A percentile compares a stretch with the other conserved stretches of the same genome.
Conservation (phyloP, 306 rosid species). For the Senna siamea region DNA sequence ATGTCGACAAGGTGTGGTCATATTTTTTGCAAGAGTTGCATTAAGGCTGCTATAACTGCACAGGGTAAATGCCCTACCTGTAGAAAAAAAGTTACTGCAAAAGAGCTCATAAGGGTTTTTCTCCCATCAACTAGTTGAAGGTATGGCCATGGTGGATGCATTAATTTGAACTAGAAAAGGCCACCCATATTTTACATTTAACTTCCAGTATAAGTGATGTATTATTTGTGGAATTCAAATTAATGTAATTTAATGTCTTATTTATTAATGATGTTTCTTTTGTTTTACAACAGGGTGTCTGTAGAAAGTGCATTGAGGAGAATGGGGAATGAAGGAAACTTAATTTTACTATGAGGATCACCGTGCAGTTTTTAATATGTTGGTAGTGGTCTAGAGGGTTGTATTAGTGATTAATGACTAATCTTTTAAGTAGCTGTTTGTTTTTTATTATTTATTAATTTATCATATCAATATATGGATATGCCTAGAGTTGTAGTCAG, state of each 20-base stretch:
- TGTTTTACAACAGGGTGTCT: slow-evolving; percentile 38
- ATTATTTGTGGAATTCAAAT: slow-evolving; percentile 2
- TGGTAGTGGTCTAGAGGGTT: background rate
- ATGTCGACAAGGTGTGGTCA: slow-evolving; percentile 90
- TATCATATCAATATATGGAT: slow-evolving; percentile 30
- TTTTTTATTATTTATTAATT: slow-evolving; percentile 18
- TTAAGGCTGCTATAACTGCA: slow-evolving; percentile 50
- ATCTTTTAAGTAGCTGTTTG: slow-evolving; percentile 25
- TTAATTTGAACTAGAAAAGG: slow-evolving; percentile 4
- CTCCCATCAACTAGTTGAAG: slow-evolving; percentile 67
- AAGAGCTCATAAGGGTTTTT: slow-evolving; percentile 72
- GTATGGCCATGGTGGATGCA: slow-evolving; percentile 27
- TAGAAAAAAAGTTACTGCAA: slow-evolving; percentile 63
- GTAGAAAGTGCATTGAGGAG: slow-evolving; percentile 27
- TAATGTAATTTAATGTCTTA: background rate
- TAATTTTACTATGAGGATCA: too few species aligned
- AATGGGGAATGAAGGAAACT: slow-evolving; percentile 32
- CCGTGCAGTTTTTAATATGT: too few species aligned
- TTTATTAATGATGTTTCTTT: slow-evolving; percentile 18
- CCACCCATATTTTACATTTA: background rate
- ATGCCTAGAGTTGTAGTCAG: slow-evolving; percentile 15
- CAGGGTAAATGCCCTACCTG: slow-evolving; percentile 80
- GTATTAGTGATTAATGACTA: slow-evolving; percentile 5
- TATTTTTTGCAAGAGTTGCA: slow-evolving; percentile 82
- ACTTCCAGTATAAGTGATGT: background rate